phyloP scores from a whole-genome alignment of 2,329 filamentous ascomycete species.

The Grosmannia huntii region DNA sequence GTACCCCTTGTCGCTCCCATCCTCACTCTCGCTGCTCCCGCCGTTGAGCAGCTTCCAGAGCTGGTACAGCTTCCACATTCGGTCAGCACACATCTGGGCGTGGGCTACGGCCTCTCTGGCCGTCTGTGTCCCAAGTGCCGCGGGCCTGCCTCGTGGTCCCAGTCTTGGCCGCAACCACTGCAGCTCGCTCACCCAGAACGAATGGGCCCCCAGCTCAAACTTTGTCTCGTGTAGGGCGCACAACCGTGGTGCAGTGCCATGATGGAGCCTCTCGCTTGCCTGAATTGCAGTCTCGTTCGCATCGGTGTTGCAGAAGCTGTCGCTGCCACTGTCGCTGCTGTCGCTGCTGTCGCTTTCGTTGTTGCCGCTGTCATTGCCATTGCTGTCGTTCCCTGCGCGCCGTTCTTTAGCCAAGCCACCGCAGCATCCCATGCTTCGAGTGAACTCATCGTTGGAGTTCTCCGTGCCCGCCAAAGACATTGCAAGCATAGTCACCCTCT shows the following conservation, averaged over 20 bases:
- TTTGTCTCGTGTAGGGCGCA: conserved; percentile 5
- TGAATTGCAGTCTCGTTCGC: background rate
- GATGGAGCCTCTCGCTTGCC: background rate
- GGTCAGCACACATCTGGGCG: conserved; percentile 1
- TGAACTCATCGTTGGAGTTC: background rate
- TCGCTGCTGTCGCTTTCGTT: background rate
- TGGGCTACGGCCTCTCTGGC: background rate
- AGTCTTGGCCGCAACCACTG: conserved; percentile 6
- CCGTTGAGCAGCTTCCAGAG: conserved; percentile 8
- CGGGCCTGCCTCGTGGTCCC: background rate
- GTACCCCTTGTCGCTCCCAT: background rate
- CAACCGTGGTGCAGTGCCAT: conserved; percentile 3
- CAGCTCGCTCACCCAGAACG: conserved; percentile 9
- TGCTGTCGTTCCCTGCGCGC: background rate
- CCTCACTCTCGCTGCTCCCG: background rate
- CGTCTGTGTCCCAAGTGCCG: background rate
- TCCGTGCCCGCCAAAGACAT: background rate
- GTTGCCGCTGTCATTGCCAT: background rate
- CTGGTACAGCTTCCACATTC: conserved; percentile 7
- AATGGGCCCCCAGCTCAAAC: background rate
- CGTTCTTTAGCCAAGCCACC: background rate
- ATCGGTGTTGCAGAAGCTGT: background rate
- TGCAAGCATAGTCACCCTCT: background rate
- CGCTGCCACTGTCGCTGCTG: background rate
- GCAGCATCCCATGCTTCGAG: background rate